Base-by-base conservation (phyloP, 768 basidiomycete species). In the Auriscalpium orientale region DNA sequence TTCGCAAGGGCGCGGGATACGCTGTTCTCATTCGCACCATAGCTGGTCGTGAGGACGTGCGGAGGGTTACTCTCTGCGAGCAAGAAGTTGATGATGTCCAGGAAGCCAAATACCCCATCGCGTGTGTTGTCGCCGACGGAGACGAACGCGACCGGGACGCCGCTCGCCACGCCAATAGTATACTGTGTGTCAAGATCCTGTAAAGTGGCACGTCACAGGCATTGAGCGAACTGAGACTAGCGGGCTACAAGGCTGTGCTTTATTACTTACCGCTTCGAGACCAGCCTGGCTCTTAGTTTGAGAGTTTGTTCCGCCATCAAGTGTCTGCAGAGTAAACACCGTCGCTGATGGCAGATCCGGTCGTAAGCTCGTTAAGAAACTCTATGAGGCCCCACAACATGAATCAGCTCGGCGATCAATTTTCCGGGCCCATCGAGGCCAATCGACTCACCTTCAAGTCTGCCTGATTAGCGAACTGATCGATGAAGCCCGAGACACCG, bases 111-210 rank as follows among this genome's bases (percentile, higher is more conserved):
- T 46, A 57, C 62, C 59, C 46, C 55, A 55, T 66, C 65, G 4
- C 36, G 46, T 55, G 51, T 59, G 35, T 56, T 45, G 20, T 56
- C 38, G 53, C 66, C 65, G 35, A 67, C 66, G 36, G 66, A 64
- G 57, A 68, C 58, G 60, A 67, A 67, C 15, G 38, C 57, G 4
- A 56, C 56, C n/a, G 64, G 66, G n/a, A 68, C 65, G 35, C 57
- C 62, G 4, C 55, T 47, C 40, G 63, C 64, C 13, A 64, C 36
- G 15, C 60, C 62, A 9, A 60, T 57, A 10, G 60, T 60, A 54
- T 66, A 66, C 54, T 65, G 59, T 18, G 56, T 56, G 54, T 66
- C 64, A 38, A 64, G 52, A 47, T 63, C 56, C 63, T 64, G 36
- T 33, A 28, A n/a, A n/a, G 8, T 40, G 11, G 20, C 21, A 9